A percentile compares a stretch with the other conserved stretches of the same genome.
phyloP scores from a whole-genome alignment of 371 early-diverging fungal genomes.

The Rhizopus delemar region DNA sequence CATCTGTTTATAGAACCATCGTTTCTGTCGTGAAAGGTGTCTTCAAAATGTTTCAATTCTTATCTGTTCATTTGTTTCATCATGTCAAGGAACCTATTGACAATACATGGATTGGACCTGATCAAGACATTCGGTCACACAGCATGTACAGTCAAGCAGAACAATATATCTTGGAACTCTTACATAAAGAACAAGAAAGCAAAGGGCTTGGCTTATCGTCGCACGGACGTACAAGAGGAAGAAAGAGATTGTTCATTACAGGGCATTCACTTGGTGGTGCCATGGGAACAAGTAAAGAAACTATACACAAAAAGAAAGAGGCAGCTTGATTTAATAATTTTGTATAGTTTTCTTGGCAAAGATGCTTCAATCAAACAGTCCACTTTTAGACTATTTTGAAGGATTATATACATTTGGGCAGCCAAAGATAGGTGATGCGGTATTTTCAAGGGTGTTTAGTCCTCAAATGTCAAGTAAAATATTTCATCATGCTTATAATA shows the following conservation, averaged over 20 bases:
- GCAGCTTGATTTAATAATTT: neutral
- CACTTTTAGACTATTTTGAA: conserved; percentile 53
- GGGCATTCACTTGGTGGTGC: conserved; percentile 54
- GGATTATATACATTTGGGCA: conserved; percentile 62
- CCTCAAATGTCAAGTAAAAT: conserved; percentile 53
- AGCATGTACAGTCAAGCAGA: conserved; percentile 49
- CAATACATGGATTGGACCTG: conserved; percentile 41
- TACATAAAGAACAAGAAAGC: conserved; percentile 4
- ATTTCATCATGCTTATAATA: conserved; percentile 63
- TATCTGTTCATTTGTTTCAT: conserved; percentile 31
- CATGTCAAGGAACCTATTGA: conserved; percentile 53
- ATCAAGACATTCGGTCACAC: conserved; percentile 34
- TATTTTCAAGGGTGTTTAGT: conserved; percentile 54
- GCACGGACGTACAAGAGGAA: conserved; percentile 14
- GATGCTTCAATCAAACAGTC: conserved; percentile 59
- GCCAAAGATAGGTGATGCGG: conserved; percentile 60
- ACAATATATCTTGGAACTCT: conserved; percentile 33
- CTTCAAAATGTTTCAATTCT: conserved; percentile 31
- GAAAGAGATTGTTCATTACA: conserved; percentile 44
- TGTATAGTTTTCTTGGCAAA: conserved; percentile 55
- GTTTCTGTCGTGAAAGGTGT: conserved; percentile 39
- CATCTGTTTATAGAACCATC: conserved; percentile 42
- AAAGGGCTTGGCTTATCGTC: conserved; percentile 11
- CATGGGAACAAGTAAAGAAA: conserved; percentile 40
- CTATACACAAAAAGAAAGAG: neutral